Conservation (phyloP, 1,139 yeast genomes). For the Yamadazyma atlantica region DNA sequence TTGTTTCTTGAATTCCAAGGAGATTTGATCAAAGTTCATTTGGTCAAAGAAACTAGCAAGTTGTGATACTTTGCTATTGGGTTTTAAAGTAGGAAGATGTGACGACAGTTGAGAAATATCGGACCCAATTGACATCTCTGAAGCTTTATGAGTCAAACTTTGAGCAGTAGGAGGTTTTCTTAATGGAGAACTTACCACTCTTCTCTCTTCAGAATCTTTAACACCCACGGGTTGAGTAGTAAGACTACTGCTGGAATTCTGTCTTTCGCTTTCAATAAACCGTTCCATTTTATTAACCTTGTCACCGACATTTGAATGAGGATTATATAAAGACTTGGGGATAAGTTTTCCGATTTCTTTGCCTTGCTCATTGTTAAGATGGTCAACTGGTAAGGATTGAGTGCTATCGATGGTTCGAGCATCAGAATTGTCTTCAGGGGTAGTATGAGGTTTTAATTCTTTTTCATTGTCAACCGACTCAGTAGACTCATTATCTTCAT, state of each 20-base stretch:
- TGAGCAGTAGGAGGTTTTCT: background rate
- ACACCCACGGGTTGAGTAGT: background rate
- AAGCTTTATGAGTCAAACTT: slow-evolving; percentile 13
- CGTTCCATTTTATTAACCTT: slow-evolving; percentile 31
- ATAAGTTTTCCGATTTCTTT: slow-evolving; percentile 23
- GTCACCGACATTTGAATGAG: slow-evolving; percentile 17
- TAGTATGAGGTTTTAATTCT: slow-evolving; percentile 1
- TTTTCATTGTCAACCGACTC: slow-evolving; percentile 4
- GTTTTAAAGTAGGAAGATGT: slow-evolving; percentile 7
- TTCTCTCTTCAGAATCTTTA: background rate
- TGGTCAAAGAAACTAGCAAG: slow-evolving; percentile 71
- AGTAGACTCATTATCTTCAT: slow-evolving; percentile 1
- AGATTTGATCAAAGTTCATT: slow-evolving; percentile 76
- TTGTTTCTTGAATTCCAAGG: slow-evolving; percentile 83
- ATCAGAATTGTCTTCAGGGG: background rate
- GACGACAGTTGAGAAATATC: slow-evolving; percentile 4
- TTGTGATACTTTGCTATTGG: slow-evolving; percentile 50
- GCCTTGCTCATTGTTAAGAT: slow-evolving; percentile 15
- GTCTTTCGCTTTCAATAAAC: slow-evolving; percentile 13
- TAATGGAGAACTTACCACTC: background rate
- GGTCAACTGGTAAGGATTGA: slow-evolving; percentile 2
- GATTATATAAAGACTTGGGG: slow-evolving; percentile 24
- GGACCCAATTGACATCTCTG: slow-evolving; percentile 15
- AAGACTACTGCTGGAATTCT: background rate
- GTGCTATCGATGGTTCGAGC: background rate